Percentiles rank a stretch among this genome's conserved stretches.
phyloP scores from a whole-genome alignment of 306 rosid genomes.

The Citrullus amarus region DNA sequence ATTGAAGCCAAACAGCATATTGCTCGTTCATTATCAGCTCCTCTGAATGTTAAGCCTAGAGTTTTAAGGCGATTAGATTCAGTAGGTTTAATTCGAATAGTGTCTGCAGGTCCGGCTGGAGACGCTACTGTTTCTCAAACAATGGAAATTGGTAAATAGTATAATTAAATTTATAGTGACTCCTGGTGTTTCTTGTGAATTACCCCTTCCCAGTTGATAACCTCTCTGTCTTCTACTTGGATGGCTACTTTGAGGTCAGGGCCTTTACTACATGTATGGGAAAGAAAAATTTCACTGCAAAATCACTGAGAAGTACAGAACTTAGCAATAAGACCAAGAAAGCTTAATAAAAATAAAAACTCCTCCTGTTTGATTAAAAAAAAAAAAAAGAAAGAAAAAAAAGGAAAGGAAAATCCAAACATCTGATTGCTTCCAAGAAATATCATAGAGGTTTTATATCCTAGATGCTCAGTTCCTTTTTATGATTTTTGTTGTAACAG shows the following conservation, averaged over 20 bases:
- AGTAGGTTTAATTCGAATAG: constrained; percentile 58
- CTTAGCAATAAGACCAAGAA: neutral
- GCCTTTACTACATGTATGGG: neutral
- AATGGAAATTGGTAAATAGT: constrained; percentile 36
- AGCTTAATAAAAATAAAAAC: neutral
- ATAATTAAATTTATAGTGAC: neutral
- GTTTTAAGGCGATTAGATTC: constrained; percentile 44
- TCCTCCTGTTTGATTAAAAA: neutral
- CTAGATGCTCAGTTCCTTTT: neutral
- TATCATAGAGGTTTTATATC: neutral
- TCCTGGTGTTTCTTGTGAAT: neutral
- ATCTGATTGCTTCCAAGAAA: neutral
- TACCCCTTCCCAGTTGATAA: neutral
- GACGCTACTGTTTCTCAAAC: constrained; percentile 28
- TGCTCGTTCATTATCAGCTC: constrained; percentile 73
- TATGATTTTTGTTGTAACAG: neutral
- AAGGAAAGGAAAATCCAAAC: neutral
- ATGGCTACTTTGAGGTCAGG: neutral
- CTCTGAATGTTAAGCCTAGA: constrained; percentile 37
- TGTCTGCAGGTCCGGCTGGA: constrained; percentile 42
- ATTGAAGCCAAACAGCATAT: constrained; percentile 39
- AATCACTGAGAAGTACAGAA: neutral
- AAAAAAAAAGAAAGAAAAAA: neutral
- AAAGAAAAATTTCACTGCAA: neutral
- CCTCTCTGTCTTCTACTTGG: neutral